Conservation (phyloP, 371 early-diverging fungal genomes). For the Mucor irregularis region DNA sequence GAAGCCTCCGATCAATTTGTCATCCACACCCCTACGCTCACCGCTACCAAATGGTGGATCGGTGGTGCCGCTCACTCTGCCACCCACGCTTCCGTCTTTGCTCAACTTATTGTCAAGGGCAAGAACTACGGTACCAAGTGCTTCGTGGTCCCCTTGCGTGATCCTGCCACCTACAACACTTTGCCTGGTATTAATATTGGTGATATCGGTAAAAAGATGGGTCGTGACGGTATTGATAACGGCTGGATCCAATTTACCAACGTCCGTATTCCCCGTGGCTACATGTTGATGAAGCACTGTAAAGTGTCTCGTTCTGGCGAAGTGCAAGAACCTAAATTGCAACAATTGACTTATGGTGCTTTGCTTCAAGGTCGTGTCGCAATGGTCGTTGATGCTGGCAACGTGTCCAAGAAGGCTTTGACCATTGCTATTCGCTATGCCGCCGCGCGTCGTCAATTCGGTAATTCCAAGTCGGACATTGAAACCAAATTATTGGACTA, state of each 20-base stretch:
- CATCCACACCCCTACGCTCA: conserved; percentile 88
- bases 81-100: conserved; percentile 81
- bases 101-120: conserved; percentile 76
- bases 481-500: conserved; percentile 93
- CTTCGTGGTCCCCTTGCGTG: conserved; percentile 71
- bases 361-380: conserved; percentile 87
- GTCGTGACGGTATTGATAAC: conserved; percentile 82
- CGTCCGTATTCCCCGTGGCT: conserved; percentile 77
- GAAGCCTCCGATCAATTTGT: conserved; percentile 82
- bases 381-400: conserved; percentile 88
- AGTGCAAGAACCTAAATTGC: conserved; percentile 66
- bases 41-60: conserved; percentile 97
- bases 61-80: conserved; percentile 90
- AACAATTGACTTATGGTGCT: conserved; percentile 79
- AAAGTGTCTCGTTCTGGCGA: conserved; percentile 83
- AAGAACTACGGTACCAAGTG: conserved; percentile 81
- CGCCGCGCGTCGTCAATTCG: conserved; percentile 89
- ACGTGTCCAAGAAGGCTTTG: conserved; percentile 88
- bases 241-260: conserved; percentile 87
- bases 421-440: conserved; percentile 92
- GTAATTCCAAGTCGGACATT: conserved; percentile 27
- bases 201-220: conserved; percentile 77
- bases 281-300: conserved; percentile 92
- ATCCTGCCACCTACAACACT: conserved; percentile 55
- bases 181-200: conserved; percentile 70